phyloP scores from a whole-genome alignment of 2,329 filamentous ascomycete genomes.

The Acrodontium crateriforme region DNA sequence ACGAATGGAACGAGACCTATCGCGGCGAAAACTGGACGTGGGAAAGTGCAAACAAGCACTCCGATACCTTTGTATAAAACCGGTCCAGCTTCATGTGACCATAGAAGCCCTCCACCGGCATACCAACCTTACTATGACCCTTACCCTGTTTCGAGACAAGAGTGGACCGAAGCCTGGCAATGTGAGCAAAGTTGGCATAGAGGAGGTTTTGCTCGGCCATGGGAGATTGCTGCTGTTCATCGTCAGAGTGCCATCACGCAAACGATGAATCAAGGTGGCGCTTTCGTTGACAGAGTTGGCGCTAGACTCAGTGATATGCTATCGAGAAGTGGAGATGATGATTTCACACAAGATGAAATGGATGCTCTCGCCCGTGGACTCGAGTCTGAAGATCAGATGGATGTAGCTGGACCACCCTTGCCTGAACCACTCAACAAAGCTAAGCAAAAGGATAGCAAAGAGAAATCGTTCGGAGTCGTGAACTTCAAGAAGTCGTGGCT shows the following conservation, averaged over 20 bases:
- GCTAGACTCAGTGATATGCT: conserved; percentile 53
- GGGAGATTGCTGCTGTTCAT: no score
- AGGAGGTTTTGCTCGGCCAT: no score
- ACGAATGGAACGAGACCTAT: no score
- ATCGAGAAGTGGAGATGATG: conserved; percentile 58
- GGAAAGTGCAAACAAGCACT: conserved; percentile 27
- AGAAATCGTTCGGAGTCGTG: no score
- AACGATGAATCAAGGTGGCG: conserved; percentile 23
- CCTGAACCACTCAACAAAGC: no score
- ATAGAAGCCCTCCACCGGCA: not conserved
- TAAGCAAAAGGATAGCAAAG: no score
- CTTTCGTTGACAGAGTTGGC: conserved; percentile 44
- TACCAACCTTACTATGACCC: not conserved
- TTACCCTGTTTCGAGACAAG: not conserved
- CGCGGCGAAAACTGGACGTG: no score
- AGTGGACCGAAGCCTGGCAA: not conserved
- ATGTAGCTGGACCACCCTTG: no score
- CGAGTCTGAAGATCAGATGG: conserved; percentile 1
- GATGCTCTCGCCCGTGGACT: conserved; percentile 26
- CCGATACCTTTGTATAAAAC: conserved; percentile 1
- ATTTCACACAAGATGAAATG: conserved; percentile 37
- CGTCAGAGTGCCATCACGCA: conserved; percentile 2
- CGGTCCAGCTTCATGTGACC: not conserved
- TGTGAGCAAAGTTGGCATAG: conserved; percentile 2
- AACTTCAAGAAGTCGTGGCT: conserved; percentile 66